These are phyloP conservation scores for Chaetomiaceae sp. DNA, from an alignment of 2,329 filamentous ascomycete species.

Conservation along the genomic window DNA sequence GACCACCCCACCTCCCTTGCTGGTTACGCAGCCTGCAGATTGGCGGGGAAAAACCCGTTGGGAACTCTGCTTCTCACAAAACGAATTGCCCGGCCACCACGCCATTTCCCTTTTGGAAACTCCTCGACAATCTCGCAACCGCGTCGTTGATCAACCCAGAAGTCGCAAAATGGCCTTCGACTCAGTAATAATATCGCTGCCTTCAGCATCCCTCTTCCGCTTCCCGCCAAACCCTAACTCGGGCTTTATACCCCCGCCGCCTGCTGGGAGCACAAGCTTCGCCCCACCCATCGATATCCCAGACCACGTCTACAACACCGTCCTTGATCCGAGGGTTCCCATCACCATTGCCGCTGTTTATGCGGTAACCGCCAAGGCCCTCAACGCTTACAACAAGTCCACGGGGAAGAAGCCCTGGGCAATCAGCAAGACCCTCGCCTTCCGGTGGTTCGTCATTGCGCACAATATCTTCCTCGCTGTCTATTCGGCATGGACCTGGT, in stretches of 20 bases:
- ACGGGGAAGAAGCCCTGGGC: slow-evolving; percentile 78
- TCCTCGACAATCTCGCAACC: background rate
- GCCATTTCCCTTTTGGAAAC: slow-evolving; percentile 9
- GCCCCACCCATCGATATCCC: slow-evolving; percentile 64
- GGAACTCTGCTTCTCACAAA: slow-evolving; percentile 7
- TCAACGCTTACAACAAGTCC: slow-evolving; percentile 78
- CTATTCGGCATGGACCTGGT: slow-evolving; percentile 89
- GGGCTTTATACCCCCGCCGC: slow-evolving; percentile 51
- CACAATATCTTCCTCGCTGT: slow-evolving; percentile 92
- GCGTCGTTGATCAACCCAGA: slow-evolving; percentile 1
- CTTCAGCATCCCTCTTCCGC: slow-evolving; percentile 57
- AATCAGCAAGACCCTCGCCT: slow-evolving; percentile 74
- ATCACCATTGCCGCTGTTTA: slow-evolving; percentile 76
- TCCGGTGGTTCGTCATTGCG: slow-evolving; percentile 76
- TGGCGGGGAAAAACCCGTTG: too few relatives aligned
- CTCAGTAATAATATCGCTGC: slow-evolving; percentile 51
- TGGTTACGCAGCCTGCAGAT: slow-evolving; percentile 20
- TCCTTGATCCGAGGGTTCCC: slow-evolving; percentile 62
- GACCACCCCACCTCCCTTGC: too few relatives aligned
- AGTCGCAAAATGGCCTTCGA: slow-evolving; percentile 40
- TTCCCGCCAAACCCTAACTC: slow-evolving; percentile 62
- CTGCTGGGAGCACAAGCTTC: slow-evolving; percentile 46
- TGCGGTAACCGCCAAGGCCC: slow-evolving; percentile 67
- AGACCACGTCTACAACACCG: slow-evolving; percentile 54
- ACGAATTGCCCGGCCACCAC: slow-evolving; percentile 11